A percentile compares a stretch with the other conserved stretches of the same genome.
Evolutionary conservation across 371 early-diverging fungal species (phyloP).

Genomic region (Phascolomyces articulosus): DNA sequence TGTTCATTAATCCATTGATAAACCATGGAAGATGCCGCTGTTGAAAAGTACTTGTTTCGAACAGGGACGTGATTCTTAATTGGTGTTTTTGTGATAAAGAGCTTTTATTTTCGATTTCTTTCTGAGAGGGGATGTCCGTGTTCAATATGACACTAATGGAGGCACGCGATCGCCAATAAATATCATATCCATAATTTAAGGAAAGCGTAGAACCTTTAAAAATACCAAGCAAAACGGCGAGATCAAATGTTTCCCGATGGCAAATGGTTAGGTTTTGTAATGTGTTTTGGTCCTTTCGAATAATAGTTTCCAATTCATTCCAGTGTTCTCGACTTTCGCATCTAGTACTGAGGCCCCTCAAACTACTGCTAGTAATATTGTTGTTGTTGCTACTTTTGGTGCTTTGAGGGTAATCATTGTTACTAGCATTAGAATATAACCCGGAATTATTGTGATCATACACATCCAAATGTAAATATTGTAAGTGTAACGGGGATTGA

Average conservation of each 20-base stretch:
- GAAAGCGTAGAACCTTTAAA: not conserved
- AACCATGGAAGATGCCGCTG: not conserved
- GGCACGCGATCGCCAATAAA: not conserved
- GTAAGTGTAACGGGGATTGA: not conserved
- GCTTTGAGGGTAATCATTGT: not conserved
- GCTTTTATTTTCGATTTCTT: not conserved
- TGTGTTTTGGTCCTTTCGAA: not conserved
- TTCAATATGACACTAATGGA: not conserved
- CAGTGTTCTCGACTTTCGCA: not conserved
- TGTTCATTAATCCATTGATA: not conserved
- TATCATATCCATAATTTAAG: not conserved
- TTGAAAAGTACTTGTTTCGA: not conserved
- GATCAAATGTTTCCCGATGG: not conserved
- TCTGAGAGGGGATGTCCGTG: not conserved
- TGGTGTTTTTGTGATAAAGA: not conserved
- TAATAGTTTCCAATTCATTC: not conserved
- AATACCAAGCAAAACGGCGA: not conserved
- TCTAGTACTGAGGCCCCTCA: too few species aligned
- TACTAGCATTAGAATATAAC: too few species aligned
- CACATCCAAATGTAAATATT: not conserved
- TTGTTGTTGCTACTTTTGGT: not conserved
- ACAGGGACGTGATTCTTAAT: not conserved
- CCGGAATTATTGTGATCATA: not conserved
- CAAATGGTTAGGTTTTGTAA: not conserved
- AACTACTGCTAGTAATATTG: too few species aligned